Conservation (phyloP, 805 yeast species). For the Wickerhamiella hasegawae region DNA sequence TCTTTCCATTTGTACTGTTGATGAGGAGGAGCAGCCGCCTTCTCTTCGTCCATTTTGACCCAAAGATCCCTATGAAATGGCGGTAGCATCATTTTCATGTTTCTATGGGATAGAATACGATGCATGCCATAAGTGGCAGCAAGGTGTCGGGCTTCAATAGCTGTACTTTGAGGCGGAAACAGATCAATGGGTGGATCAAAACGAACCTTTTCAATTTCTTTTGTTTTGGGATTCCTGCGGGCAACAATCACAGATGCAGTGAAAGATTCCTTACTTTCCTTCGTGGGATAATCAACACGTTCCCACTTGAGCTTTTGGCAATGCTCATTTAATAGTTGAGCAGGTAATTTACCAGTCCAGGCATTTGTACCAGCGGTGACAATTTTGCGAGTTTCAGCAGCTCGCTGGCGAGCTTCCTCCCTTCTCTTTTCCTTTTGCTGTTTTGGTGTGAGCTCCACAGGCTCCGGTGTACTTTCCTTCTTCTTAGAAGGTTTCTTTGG, state of each 20-base stretch:
- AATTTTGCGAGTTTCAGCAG: constrained; percentile 20
- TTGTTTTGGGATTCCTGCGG: constrained; percentile 70
- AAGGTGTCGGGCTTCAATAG: constrained; percentile 76
- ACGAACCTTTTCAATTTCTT: constrained; percentile 41
- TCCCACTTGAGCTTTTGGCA: constrained; percentile 86
- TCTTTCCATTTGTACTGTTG: constrained; percentile 14
- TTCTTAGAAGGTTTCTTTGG: constrained; percentile 11
- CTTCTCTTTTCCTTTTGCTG: constrained; percentile 20
- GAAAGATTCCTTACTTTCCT: constrained; percentile 31
- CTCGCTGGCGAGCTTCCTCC: constrained; percentile 23
- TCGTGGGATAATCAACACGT: constrained; percentile 59
- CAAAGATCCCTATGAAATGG: constrained; percentile 65
- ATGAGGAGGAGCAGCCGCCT: constrained; percentile 25
- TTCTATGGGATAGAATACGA: constrained; percentile 64
- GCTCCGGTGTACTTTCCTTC: constrained; percentile 7
- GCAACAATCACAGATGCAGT: constrained; percentile 48
- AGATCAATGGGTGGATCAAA: constrained; percentile 36
- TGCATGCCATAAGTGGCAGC: constrained; percentile 83
- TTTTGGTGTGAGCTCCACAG: constrained; percentile 16
- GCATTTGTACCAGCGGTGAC: constrained; percentile 50
- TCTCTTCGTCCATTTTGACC: constrained; percentile 49
- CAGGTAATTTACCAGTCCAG: constrained; percentile 94
- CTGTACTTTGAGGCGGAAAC: constrained; percentile 54
- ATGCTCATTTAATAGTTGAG: constrained; percentile 67
- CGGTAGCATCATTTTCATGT: constrained; percentile 77